phyloP scores from a whole-genome alignment of 306 rosid genomes.

The Crotalaria pallida region DNA sequence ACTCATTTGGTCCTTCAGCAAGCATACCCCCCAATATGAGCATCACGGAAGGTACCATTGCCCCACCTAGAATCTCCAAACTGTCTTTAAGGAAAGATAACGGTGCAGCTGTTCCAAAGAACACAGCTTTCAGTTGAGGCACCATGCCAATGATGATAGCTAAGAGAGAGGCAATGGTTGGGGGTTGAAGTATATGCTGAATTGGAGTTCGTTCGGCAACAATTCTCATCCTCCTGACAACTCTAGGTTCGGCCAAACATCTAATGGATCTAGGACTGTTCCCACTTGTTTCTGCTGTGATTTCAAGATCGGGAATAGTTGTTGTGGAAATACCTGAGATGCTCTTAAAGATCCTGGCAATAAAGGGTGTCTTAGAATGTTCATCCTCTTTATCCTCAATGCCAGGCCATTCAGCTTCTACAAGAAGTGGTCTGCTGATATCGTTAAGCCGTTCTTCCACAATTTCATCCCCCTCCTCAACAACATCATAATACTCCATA shows the following conservation, averaged over 20 bases:
- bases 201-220: slow-evolving; percentile 85
- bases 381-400: slow-evolving; percentile 86
- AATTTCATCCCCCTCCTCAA: slow-evolving; percentile 55
- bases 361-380: slow-evolving; percentile 73
- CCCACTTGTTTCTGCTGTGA: slow-evolving; percentile 26
- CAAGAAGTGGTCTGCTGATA: slow-evolving; percentile 70
- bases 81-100: slow-evolving; percentile 64
- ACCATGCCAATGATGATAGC: slow-evolving; percentile 70
- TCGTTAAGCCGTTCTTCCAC: slow-evolving; percentile 38
- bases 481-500: slow-evolving; percentile 55
- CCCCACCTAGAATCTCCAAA: slow-evolving; percentile 66
- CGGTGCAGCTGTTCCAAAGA: slow-evolving; percentile 69
- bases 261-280: slow-evolving; percentile 63
- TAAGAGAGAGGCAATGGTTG: slow-evolving; percentile 76
- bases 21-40: slow-evolving; percentile 89
- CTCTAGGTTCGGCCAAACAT: slow-evolving; percentile 83
- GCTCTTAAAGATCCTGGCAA: slow-evolving; percentile 57
- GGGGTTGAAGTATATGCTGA: slow-evolving; percentile 80
- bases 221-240: slow-evolving; percentile 67
- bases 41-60: slow-evolving; percentile 86
- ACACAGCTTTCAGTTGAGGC: slow-evolving; percentile 59
- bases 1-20: slow-evolving; percentile 83
- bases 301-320: slow-evolving; percentile 47
- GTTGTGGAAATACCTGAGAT: slow-evolving; percentile 44
- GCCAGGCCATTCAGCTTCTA: slow-evolving; percentile 99